A percentile compares a stretch with the other conserved stretches of the same genome.
phyloP scores from a whole-genome alignment of 108 stramenopile species.

The Tribonema minus region DNA sequence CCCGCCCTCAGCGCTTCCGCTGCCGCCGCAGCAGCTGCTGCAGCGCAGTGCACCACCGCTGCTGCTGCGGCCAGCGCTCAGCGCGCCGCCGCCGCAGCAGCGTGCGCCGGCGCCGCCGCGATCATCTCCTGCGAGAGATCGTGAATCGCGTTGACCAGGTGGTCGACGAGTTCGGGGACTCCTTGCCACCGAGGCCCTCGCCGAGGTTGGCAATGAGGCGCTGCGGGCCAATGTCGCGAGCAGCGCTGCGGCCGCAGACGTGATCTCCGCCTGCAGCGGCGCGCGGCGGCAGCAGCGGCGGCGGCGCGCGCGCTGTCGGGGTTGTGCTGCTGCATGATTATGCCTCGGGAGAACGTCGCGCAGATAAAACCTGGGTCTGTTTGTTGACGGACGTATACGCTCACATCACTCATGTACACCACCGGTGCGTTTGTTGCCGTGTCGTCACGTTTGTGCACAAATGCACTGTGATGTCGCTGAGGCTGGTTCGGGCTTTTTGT shows the following conservation, averaged over 20 bases:
- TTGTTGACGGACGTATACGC: neutral
- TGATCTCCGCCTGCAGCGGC: neutral
- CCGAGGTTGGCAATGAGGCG: slow-evolving; percentile 87
- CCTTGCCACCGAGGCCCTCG: slow-evolving; percentile 87
- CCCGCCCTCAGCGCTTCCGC: no score
- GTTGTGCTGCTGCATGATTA: no score
- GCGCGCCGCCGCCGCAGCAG: neutral
- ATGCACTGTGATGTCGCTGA: no score
- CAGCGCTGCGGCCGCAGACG: slow-evolving; percentile 54
- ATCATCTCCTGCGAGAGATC: slow-evolving; percentile 65
- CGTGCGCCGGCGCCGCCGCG: neutral
- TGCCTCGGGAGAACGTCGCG: neutral
- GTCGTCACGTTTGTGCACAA: neutral
- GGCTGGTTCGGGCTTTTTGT: no score
- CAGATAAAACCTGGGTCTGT: neutral
- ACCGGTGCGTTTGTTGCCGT: neutral
- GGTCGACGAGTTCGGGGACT: slow-evolving; percentile 74
- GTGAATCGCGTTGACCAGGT: slow-evolving; percentile 80
- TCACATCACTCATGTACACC: neutral
- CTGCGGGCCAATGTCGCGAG: slow-evolving; percentile 74
- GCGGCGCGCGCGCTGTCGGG: neutral
- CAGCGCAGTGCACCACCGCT: no score
- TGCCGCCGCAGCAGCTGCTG: no score
- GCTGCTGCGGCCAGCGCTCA: no score
- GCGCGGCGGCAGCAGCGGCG: neutral